phyloP scores from a whole-genome alignment of 306 rosid genomes.

The Betula pendula region DNA sequence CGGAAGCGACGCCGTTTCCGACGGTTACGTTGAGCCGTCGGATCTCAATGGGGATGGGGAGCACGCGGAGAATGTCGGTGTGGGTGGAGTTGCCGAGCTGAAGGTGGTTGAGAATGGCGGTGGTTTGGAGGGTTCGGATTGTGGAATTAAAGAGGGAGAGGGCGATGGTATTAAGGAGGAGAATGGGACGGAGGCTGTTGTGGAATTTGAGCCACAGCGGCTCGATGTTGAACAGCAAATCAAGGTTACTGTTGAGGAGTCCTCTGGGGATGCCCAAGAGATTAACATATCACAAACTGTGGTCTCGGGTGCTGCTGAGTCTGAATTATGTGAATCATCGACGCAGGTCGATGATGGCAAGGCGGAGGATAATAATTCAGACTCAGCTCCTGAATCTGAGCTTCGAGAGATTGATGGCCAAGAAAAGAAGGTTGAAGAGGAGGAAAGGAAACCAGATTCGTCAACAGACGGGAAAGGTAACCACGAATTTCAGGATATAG shows the following conservation, averaged over 20 bases:
- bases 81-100: not conserved
- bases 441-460: slow-evolving; percentile 17
- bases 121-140: not conserved
- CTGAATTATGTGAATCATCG: not conserved
- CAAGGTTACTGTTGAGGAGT: slow-evolving; percentile 7
- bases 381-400: not conserved
- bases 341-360: not conserved
- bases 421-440: slow-evolving; percentile 12
- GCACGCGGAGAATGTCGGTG: not conserved
- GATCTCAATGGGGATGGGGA: slow-evolving; percentile 37
- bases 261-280: slow-evolving; percentile 9
- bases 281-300: not conserved
- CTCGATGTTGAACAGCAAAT: slow-evolving; percentile 16
- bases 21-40: slow-evolving; percentile 28
- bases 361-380: not conserved
- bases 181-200: not conserved
- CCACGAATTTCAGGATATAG: slow-evolving; percentile 17
- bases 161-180: not conserved
- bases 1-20: slow-evolving; percentile 27
- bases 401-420: not conserved
- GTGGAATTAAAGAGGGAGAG: not conserved
- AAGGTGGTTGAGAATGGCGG: not conserved
- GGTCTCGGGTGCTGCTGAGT: not conserved
- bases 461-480: not conserved
- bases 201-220: slow-evolving; percentile 4